Base-by-base conservation (phyloP, 2,329 filamentous ascomycete species). In the Ophiocordyceps sinensis region DNA sequence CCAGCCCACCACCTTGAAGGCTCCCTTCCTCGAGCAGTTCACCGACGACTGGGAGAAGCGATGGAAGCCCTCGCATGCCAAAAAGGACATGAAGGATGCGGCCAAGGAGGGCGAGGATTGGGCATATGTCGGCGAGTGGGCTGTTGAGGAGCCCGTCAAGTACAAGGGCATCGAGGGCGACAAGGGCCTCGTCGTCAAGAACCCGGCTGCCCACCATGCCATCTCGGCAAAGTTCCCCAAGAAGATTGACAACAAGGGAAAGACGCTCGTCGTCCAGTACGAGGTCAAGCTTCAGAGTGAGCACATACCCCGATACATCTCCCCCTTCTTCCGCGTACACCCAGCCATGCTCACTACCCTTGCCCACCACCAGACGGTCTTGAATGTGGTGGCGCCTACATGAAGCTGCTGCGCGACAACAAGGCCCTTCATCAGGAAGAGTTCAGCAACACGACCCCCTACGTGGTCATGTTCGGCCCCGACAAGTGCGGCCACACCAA, bases 401-500 rank as follows among this genome's bases (percentile, higher is more conserved):
- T 98, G 74, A 98, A 98, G 82, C 85, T 98, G 52, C 84, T 98
- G 53, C 84, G 93, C 55, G 88, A 98, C 62, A 96, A 91, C 75
- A 88, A 89, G 73, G 83, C 85, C 63, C 86, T 98, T 55, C 86
- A 94, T 71, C 79, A 85, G 57, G 89, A 96, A 51, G 91, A 98
- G 72, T 98, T 98, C 73, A 86, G 85, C 64, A 96, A 98, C 69
- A 79, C 82, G 47, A 94, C 89, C 36, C 91, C 91, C 38, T 98
- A 98, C 62, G 85, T 98, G 53, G 94, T 98, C 75, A 98, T 98
- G 91, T 98, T 98, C 62, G 91, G 91, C 53, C 91, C 91, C 55
- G 91, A 98, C 74, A 96, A 96, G 82, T 98, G 91, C 64, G 91
- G 91, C 65, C 77, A 86, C 62, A 96, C 86, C 66, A 98, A 98